Evolutionary conservation across 768 basidiomycete genomes (phyloP).

Genomic region (Calocera cornea): DNA sequence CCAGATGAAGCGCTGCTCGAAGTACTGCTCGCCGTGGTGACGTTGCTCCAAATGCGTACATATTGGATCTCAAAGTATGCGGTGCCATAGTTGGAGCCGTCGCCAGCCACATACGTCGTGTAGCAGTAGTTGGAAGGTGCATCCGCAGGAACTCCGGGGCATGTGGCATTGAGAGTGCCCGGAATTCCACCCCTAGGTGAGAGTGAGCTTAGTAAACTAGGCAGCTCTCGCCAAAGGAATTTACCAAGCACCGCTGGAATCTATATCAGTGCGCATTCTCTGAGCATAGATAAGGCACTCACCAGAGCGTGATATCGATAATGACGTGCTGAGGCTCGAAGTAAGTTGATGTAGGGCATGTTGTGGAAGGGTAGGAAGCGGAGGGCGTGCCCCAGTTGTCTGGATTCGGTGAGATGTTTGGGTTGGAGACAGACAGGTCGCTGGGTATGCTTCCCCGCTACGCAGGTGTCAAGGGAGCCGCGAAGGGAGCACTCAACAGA

Average conservation of each 20-base stretch:
- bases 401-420: not conserved
- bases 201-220: not conserved
- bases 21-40: too few species aligned
- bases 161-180: not conserved
- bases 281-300: not conserved
- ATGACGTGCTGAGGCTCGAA: conserved; percentile 1
- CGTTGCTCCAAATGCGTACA: not conserved
- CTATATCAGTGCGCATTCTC: not conserved
- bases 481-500: not conserved
- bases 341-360: not conserved
- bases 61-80: conserved; percentile 7
- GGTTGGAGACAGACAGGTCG: not conserved
- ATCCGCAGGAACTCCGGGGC: not conserved
- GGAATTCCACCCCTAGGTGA: not conserved
- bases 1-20: too few species aligned
- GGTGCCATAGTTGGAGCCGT: not conserved
- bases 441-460: not conserved
- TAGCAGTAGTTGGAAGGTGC: not conserved
- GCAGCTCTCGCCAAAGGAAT: not conserved
- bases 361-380: not conserved
- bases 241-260: not conserved
- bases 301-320: conserved; percentile 5
- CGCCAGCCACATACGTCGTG: not conserved
- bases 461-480: not conserved
- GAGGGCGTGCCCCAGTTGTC: not conserved